phyloP scores from a whole-genome alignment of 805 yeast species.

The Sugiyamaella marilandica region DNA sequence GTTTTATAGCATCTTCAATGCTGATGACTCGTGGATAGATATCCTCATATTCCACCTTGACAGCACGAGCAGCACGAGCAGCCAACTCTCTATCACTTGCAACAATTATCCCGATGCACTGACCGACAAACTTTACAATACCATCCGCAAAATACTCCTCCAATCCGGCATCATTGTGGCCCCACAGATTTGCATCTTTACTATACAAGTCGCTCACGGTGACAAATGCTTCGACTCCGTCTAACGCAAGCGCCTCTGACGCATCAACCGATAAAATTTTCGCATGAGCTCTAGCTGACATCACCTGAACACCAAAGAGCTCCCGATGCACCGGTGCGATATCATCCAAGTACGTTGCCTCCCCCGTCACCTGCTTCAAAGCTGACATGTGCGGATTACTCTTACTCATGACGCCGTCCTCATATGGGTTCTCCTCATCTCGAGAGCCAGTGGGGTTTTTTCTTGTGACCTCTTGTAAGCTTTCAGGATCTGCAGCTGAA shows the following conservation, averaged over 20 bases:
- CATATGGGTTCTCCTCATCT: conserved; percentile 38
- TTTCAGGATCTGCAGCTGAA: conserved; percentile 29
- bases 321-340: conserved; percentile 41
- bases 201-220: conserved; percentile 39
- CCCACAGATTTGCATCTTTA: conserved; percentile 40
- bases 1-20: conserved; percentile 42
- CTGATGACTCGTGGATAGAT: conserved; percentile 35
- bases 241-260: conserved; percentile 36
- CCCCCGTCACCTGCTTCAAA: conserved; percentile 45
- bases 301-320: conserved; percentile 41
- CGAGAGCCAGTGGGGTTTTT: conserved; percentile 37
- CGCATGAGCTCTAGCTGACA: conserved; percentile 42
- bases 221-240: conserved; percentile 41
- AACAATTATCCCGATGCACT: conserved; percentile 40
- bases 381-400: conserved; percentile 43
- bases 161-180: conserved; percentile 39
- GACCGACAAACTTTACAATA: conserved; percentile 40
- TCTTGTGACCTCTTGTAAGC: conserved; percentile 36
- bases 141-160: conserved; percentile 44
- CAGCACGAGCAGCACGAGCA: conserved; percentile 39
- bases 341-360: conserved; percentile 44
- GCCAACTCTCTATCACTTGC: conserved; percentile 40
- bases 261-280: conserved; percentile 39
- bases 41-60: conserved; percentile 42
- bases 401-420: conserved; percentile 38